phyloP scores from a whole-genome alignment of 305 asterid genomes.

The Striga hermonthica region DNA sequence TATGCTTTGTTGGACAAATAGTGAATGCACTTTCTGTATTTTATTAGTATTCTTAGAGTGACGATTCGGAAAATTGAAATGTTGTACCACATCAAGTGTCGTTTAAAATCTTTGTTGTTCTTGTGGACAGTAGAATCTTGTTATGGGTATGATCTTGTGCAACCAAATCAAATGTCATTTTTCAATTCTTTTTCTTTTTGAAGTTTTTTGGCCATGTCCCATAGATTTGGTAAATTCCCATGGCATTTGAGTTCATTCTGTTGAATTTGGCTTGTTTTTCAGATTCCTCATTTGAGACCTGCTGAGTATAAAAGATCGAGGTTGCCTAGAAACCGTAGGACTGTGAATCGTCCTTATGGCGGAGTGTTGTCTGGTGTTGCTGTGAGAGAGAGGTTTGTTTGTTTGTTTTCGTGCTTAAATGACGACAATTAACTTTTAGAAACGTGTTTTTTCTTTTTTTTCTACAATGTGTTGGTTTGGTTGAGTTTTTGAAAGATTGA shows the following conservation, averaged over 20 bases:
- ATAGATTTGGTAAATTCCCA: not conserved
- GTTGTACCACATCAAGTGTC: too few relatives aligned
- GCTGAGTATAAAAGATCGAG: conserved; percentile 60
- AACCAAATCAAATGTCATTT: too few relatives aligned
- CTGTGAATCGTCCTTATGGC: conserved; percentile 55
- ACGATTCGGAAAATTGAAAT: too few relatives aligned
- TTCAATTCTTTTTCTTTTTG: too few relatives aligned
- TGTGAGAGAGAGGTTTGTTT: conserved; percentile 45
- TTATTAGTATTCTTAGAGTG: too few relatives aligned
- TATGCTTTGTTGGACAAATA: too few relatives aligned
- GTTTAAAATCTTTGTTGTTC: too few relatives aligned
- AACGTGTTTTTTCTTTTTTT: not conserved
- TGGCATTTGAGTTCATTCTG: not conserved
- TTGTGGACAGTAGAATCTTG: too few relatives aligned
- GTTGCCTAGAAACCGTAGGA: conserved; percentile 52
- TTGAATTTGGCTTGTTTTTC: not conserved
- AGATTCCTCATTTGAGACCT: conserved; percentile 63
- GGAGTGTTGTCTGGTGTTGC: conserved; percentile 51
- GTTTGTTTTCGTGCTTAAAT: not conserved
- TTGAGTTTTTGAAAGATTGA: conserved; percentile 2
- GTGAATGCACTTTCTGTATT: too few relatives aligned
- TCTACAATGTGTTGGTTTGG: not conserved
- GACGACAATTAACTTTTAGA: not conserved
- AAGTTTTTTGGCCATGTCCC: not conserved
- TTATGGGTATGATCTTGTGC: too few relatives aligned